Percentiles rank a stretch among this genome's conserved stretches.
These are phyloP conservation scores for Yamadazyma aaseri DNA, from an alignment of 1,139 yeast genomes.

Conservation along the genomic window DNA sequence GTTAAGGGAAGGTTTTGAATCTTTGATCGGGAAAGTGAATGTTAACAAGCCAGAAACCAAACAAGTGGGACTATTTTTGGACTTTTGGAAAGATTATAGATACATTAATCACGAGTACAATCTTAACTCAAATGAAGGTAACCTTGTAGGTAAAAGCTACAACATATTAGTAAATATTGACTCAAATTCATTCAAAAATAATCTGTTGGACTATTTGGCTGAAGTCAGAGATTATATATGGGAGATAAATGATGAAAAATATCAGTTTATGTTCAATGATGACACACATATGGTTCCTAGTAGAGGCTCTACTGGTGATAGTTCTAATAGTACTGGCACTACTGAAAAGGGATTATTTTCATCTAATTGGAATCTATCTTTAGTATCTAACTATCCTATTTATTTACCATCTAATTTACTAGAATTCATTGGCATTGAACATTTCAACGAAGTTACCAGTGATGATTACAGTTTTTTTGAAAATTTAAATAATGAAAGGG, in stretches of 20 bases:
- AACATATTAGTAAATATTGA: conserved; percentile 12
- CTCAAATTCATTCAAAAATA: conserved; percentile 5
- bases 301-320: conserved; percentile 1
- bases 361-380: conserved; percentile 20
- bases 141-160: conserved; percentile 12
- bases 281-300: conserved; percentile 10
- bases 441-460: conserved; percentile 10
- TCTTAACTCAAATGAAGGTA: conserved; percentile 4
- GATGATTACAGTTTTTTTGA: conserved; percentile 12
- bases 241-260: conserved; percentile 13
- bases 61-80: conserved; percentile 34
- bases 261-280: conserved; percentile 15
- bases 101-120: conserved; percentile 25
- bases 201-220: conserved; percentile 15
- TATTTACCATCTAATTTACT: conserved; percentile 27
- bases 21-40: conserved; percentile 28
- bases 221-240: conserved; percentile 21
- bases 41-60: conserved; percentile 23
- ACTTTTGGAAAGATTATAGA: conserved; percentile 39
- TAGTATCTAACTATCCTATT: conserved; percentile 26
- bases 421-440: conserved; percentile 29
- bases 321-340: not conserved
- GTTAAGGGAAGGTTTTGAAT: conserved; percentile 22
- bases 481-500: conserved; percentile 22
- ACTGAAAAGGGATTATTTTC: conserved; percentile 3